These are phyloP conservation scores for Monilinia polystroma DNA, from an alignment of 2,329 filamentous ascomycete genomes.

Conservation along the genomic window DNA sequence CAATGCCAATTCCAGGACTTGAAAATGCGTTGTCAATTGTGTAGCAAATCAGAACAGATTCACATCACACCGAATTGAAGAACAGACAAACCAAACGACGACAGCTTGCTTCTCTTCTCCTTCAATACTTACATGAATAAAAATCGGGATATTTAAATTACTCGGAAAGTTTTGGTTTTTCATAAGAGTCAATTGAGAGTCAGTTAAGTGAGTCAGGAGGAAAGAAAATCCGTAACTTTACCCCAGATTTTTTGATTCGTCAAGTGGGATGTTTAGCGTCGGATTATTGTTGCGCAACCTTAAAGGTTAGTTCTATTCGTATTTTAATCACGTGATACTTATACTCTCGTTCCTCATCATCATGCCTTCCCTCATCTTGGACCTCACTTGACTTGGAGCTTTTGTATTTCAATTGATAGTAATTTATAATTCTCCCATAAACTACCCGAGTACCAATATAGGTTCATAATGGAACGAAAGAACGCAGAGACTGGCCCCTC, in stretches of 20 bases:
- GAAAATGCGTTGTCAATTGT: neutral
- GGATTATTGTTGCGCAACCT: too few species aligned
- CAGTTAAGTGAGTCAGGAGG: neutral
- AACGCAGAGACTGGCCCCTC: constrained; percentile 46
- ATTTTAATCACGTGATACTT: neutral
- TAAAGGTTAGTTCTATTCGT: too few species aligned
- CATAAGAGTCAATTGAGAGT: neutral
- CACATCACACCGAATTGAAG: neutral
- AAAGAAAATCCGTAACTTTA: constrained; percentile 7
- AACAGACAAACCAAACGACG: neutral
- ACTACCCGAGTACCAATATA: neutral
- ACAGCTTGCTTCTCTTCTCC: neutral
- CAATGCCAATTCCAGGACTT: neutral
- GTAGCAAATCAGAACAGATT: neutral
- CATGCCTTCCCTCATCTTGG: neutral
- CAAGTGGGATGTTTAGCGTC: constrained; percentile 18
- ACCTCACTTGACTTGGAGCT: neutral
- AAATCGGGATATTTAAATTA: neutral
- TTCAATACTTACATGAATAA: neutral
- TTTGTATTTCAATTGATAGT: neutral
- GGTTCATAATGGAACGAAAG: constrained; percentile 43
- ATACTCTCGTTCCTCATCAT: neutral
- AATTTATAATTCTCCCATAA: neutral
- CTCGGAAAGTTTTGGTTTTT: neutral
- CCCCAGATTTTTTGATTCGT: constrained; percentile 18